Evolutionary conservation across 257 asterid species (phyloP).

Genomic region (Solanum chiquidenum): DNA sequence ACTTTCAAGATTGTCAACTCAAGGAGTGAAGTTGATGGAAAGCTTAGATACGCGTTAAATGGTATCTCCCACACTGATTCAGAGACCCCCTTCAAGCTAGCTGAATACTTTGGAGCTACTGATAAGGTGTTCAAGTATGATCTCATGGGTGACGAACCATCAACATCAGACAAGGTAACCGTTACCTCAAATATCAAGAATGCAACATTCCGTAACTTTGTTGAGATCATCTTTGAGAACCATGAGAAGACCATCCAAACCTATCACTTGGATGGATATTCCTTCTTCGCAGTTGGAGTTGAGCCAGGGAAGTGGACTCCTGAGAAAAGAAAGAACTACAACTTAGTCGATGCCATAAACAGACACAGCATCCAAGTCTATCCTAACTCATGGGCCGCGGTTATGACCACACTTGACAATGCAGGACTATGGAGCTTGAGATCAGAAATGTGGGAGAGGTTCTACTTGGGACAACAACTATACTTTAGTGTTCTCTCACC

Average conservation of each 20-base stretch:
- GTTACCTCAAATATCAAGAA: not conserved
- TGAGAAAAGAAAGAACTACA: slow-evolving; percentile 1
- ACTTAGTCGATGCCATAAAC: not conserved
- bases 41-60: not conserved
- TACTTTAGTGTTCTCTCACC: slow-evolving; percentile 2
- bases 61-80: not conserved
- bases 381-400: not conserved
- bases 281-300: not conserved
- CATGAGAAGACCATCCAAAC: slow-evolving; percentile 1
- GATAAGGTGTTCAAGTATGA: slow-evolving; percentile 1
- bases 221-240: slow-evolving; percentile 1
- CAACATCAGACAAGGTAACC: not conserved
- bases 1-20: not conserved
- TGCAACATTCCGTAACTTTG: slow-evolving; percentile 1
- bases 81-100: slow-evolving; percentile 4
- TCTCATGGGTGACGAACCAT: not conserved
- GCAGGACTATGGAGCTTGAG: slow-evolving; percentile 1
- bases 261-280: not conserved
- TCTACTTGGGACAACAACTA: not conserved
- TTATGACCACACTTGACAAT: not conserved
- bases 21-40: not conserved
- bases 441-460: slow-evolving; percentile 3
- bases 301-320: slow-evolving; percentile 1
- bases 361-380: not conserved
- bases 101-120: not conserved